These are phyloP conservation scores for Colletotrichum sp. DNA, from an alignment of 2,329 filamentous ascomycete genomes.

Conservation along the genomic window DNA sequence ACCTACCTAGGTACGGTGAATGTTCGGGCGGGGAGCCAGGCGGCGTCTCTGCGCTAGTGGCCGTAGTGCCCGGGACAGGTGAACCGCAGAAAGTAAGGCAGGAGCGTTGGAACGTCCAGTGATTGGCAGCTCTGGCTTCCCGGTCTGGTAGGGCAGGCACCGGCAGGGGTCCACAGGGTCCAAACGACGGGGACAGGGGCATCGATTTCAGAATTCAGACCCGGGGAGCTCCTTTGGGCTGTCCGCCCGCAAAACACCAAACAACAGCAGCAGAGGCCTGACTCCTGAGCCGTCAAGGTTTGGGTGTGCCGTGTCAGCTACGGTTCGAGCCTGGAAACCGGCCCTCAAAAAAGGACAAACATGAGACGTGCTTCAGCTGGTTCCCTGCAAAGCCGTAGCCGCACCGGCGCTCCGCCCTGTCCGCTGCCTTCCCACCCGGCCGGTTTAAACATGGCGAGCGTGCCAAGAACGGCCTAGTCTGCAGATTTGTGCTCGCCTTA, in stretches of 20 bases:
- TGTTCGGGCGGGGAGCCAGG: not conserved
- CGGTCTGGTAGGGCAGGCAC: not conserved
- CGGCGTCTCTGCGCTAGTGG: not conserved
- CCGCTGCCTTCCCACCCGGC: not conserved
- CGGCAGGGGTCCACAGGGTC: not conserved
- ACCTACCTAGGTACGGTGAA: not conserved
- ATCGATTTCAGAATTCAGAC: not conserved
- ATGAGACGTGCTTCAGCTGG: not conserved
- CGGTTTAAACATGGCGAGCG: slow-evolving; percentile 2
- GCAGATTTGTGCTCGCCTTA: not conserved
- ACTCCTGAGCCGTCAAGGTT: not conserved
- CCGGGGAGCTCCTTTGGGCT: not conserved
- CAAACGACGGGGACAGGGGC: not conserved
- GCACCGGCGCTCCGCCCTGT: slow-evolving; percentile 19
- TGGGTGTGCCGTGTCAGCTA: not conserved
- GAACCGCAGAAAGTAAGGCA: not conserved
- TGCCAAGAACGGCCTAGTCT: not conserved
- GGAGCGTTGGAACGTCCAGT: not conserved
- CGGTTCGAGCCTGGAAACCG: not conserved
- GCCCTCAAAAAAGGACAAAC: not conserved
- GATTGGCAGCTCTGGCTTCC: not conserved
- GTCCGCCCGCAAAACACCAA: not conserved
- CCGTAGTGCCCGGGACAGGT: not conserved
- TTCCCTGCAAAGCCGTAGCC: not conserved
- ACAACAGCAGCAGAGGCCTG: not conserved